Evolutionary conservation across 345 rosid genomes (phyloP).

Genomic region (Citrus trifoliata): DNA sequence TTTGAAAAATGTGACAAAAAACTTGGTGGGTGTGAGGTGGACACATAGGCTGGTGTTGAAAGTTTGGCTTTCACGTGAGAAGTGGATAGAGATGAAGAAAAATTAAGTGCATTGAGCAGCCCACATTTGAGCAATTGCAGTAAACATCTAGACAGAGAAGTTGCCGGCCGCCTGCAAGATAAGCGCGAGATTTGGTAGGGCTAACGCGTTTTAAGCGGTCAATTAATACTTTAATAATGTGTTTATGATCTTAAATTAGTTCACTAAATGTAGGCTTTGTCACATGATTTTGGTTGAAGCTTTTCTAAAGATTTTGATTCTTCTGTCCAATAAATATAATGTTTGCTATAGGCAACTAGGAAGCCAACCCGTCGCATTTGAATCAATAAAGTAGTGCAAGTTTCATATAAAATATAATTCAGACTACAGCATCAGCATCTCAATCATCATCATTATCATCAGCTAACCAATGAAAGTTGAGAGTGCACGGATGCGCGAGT

Average conservation of each 20-base stretch:
- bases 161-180: constrained; percentile 1
- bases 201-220: constrained; percentile 30
- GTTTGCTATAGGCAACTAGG: constrained; percentile 21
- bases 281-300: constrained; percentile 11
- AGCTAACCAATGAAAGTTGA: constrained; percentile 9
- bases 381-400: background rate
- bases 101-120: background rate
- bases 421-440: background rate
- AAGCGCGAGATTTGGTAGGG: constrained; percentile 28
- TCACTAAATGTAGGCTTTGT: background rate
- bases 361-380: background rate
- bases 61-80: background rate
- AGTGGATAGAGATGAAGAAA: background rate
- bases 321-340: background rate
- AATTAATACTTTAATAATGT: constrained; percentile 6
- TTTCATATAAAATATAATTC: constrained; percentile 19
- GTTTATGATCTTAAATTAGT: background rate
- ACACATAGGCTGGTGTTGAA: background rate
- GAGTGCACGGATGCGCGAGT: constrained; percentile 23
- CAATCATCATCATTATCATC: constrained; percentile 4
- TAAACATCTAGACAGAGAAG: background rate
- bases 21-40: too few species aligned
- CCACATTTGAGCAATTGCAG: background rate
- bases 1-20: too few species aligned
- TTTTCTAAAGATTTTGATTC: background rate